These are phyloP conservation scores for Boletales sp. DNA, from an alignment of 768 basidiomycete species.

Conservation along the genomic window DNA sequence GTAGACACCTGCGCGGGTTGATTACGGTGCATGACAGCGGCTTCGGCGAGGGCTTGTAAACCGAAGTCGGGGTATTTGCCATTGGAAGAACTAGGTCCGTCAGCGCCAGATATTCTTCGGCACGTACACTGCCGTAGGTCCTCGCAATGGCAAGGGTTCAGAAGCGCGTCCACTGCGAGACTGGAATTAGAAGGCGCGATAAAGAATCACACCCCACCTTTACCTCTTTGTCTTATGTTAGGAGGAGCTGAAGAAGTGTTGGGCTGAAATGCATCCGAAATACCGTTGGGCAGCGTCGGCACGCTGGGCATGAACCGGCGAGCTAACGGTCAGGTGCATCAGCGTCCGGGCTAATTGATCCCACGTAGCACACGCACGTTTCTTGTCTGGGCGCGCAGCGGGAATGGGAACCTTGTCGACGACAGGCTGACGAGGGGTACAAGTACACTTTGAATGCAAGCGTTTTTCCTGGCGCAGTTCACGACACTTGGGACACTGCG, in stretches of 20 bases:
- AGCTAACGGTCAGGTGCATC: constrained; percentile 36
- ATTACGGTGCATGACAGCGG: constrained; percentile 26
- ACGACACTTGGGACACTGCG: constrained; percentile 85
- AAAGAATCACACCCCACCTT: not conserved
- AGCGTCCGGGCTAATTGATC: constrained; percentile 13
- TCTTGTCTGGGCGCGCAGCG: constrained; percentile 30
- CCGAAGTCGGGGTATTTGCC: constrained; percentile 13
- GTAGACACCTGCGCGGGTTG: constrained; percentile 3
- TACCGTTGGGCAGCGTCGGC: constrained; percentile 71
- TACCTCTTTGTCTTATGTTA: constrained; percentile 52
- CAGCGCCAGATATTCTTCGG: constrained; percentile 10
- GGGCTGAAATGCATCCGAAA: constrained; percentile 49
- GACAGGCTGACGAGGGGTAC: constrained; percentile 40
- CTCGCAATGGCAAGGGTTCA: constrained; percentile 65
- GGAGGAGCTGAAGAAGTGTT: constrained; percentile 29
- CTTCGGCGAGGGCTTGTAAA: constrained; percentile 36
- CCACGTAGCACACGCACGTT: constrained; percentile 21
- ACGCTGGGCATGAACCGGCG: constrained; percentile 66
- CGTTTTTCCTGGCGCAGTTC: constrained; percentile 76
- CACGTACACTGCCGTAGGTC: constrained; percentile 56
- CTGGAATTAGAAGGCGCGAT: not conserved
- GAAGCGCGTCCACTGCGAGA: constrained; percentile 46
- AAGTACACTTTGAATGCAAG: constrained; percentile 81
- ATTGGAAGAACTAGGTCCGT: constrained; percentile 1
- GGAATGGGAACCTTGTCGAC: constrained; percentile 31